Evolutionary conservation across 257 asterid genomes (phyloP).

Genomic region (Linderniella brevidens): DNA sequence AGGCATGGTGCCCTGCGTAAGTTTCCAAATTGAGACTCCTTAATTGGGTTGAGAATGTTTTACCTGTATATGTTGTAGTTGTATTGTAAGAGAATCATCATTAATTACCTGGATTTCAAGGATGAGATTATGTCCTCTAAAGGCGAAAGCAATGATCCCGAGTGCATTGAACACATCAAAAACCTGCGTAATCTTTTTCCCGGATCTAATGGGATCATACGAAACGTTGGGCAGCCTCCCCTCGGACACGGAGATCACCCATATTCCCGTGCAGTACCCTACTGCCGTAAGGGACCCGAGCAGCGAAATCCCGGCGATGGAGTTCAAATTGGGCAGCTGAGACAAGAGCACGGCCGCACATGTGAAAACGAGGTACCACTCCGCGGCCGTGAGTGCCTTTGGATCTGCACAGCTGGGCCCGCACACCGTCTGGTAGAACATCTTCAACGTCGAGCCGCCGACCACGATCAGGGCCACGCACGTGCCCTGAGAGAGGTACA

Average conservation of each 20-base stretch:
- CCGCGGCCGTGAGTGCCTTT: slow-evolving; percentile 43
- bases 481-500: slow-evolving; percentile 68
- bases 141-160: slow-evolving; percentile 81
- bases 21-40: background rate
- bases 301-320: slow-evolving; percentile 78
- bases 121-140: slow-evolving; percentile 85
- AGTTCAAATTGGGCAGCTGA: slow-evolving; percentile 83
- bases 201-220: slow-evolving; percentile 30
- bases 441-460: slow-evolving; percentile 56
- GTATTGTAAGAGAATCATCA: background rate
- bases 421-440: slow-evolving; percentile 51
- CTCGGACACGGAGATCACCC: slow-evolving; percentile 54
- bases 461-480: slow-evolving; percentile 66
- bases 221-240: slow-evolving; percentile 59
- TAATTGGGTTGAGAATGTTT: too few species aligned
- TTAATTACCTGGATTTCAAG: slow-evolving; percentile 71
- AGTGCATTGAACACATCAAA: slow-evolving; percentile 65
- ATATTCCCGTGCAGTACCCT: slow-evolving; percentile 61
- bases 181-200: slow-evolving; percentile 18
- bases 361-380: slow-evolving; percentile 83
- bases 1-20: slow-evolving; percentile 79
- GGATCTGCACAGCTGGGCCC: slow-evolving; percentile 28
- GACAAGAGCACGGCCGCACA: slow-evolving; percentile 64
- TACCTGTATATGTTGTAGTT: too few species aligned
- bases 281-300: slow-evolving; percentile 75